phyloP scores from a whole-genome alignment of 2,329 filamentous ascomycete genomes.

The Sphaceloma murrayae region DNA sequence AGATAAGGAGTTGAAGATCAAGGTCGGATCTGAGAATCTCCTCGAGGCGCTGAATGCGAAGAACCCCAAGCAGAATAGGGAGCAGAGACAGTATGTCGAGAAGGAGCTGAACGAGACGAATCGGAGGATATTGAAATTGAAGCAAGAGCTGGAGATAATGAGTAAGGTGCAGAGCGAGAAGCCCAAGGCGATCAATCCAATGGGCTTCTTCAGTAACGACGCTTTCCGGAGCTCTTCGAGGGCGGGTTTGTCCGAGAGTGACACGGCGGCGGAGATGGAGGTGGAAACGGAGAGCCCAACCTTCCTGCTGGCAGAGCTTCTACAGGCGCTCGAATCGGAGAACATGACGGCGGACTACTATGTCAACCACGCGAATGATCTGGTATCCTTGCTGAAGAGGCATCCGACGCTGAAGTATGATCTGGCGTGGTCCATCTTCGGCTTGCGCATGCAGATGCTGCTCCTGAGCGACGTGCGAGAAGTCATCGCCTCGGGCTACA shows the following conservation, averaged over 20 bases:
- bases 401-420: slow-evolving; percentile 94
- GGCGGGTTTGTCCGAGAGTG: slow-evolving; percentile 13
- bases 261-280: slow-evolving; percentile 37
- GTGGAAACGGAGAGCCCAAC: slow-evolving; percentile 77
- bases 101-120: slow-evolving; percentile 87
- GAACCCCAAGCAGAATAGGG: slow-evolving; percentile 90
- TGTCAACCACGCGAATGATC: slow-evolving; percentile 78
- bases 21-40: slow-evolving; percentile 94
- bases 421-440: slow-evolving; percentile 90
- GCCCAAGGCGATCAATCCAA: slow-evolving; percentile 20
- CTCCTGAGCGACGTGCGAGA: slow-evolving; percentile 90
- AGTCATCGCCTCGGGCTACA: slow-evolving; percentile 88
- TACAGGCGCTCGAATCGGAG: slow-evolving; percentile 80
- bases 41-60: slow-evolving; percentile 89
- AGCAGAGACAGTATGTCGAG: slow-evolving; percentile 48
- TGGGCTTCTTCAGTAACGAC: slow-evolving; percentile 45
- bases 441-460: slow-evolving; percentile 88
- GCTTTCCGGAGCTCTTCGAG: slow-evolving; percentile 16
- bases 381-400: slow-evolving; percentile 94
- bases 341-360: slow-evolving; percentile 91
- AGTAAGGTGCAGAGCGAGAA: slow-evolving; percentile 49
- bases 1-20: slow-evolving; percentile 95
- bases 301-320: slow-evolving; percentile 77
- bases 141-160: slow-evolving; percentile 50
- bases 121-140: slow-evolving; percentile 53